Evolutionary conservation across 2,329 filamentous ascomycete genomes (phyloP).

Genomic region (Cladophialophora bantiana): DNA sequence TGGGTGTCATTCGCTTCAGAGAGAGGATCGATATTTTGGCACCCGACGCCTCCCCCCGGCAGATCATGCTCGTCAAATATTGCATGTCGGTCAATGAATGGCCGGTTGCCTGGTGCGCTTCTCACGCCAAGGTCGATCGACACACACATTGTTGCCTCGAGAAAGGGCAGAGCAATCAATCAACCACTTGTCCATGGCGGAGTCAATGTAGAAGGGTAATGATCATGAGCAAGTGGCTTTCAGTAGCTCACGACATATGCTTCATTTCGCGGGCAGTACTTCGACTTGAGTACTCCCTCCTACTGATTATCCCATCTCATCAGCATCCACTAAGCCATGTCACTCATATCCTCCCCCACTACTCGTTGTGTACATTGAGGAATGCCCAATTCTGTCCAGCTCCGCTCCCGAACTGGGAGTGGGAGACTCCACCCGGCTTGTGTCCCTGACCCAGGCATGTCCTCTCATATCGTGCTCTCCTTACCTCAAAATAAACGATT

Average conservation of each 20-base stretch:
- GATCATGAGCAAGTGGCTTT: not conserved
- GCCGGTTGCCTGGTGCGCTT: not conserved
- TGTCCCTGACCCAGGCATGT: constrained; percentile 1
- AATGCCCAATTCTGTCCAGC: constrained; percentile 5
- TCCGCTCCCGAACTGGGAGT: constrained; percentile 1
- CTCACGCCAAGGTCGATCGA: not conserved
- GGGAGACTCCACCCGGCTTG: not conserved
- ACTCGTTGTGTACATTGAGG: constrained; percentile 6
- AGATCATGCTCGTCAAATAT: not conserved
- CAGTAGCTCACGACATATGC: not conserved
- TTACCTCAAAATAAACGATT: not conserved
- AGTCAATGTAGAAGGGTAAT: not conserved
- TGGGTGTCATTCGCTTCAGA: not conserved
- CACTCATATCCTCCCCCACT: constrained; percentile 3
- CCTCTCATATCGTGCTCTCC: constrained; percentile 3
- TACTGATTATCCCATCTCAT: constrained; percentile 3
- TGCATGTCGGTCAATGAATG: not conserved
- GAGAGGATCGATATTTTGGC: not conserved
- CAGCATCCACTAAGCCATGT: not conserved
- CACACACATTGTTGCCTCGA: not conserved
- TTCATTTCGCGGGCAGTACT: constrained; percentile 4
- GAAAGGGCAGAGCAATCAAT: not conserved
- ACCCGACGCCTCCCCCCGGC: not conserved
- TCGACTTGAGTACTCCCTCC: not conserved
- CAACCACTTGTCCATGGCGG: not conserved